Percentiles rank a stretch among this genome's conserved stretches.
Evolutionary conservation across 257 asterid species (phyloP).

Genomic region (Voacanga thouarsii): DNA sequence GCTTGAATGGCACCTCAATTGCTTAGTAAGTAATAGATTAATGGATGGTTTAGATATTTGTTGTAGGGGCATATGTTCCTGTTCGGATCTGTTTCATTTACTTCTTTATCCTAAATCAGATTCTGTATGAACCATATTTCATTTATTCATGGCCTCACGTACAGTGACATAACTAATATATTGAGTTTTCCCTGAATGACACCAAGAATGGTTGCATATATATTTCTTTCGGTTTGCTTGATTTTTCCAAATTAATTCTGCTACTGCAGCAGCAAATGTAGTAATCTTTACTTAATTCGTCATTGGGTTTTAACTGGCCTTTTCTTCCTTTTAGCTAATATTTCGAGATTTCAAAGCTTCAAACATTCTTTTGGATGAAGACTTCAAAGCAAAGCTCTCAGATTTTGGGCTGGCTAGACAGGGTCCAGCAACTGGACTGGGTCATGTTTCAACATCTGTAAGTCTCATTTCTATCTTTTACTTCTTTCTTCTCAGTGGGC

Average conservation of each 20-base stretch:
- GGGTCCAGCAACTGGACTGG: conserved; percentile 79
- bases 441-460: conserved; percentile 80
- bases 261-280: not conserved
- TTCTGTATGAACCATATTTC: not conserved
- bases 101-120: not conserved
- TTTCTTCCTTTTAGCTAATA: conserved; percentile 52
- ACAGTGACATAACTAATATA: not conserved
- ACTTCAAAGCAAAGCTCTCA: conserved; percentile 81
- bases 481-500: not conserved
- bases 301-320: conserved; percentile 13
- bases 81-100: not conserved
- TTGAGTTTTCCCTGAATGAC: not conserved
- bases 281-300: conserved; percentile 6
- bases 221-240: not conserved
- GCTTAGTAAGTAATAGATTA: not conserved
- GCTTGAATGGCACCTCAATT: not conserved
- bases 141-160: not conserved
- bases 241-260: not conserved
- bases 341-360: conserved; percentile 93
- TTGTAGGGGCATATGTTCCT: too few species aligned
- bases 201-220: not conserved
- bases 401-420: conserved; percentile 95
- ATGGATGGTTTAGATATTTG: not conserved
- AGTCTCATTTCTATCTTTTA: conserved; percentile 26
- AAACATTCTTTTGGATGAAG: conserved; percentile 78